Evolutionary conservation across 2,329 filamentous ascomycete genomes (phyloP).

Genomic region (Dendrostoma leiphaemia): DNA sequence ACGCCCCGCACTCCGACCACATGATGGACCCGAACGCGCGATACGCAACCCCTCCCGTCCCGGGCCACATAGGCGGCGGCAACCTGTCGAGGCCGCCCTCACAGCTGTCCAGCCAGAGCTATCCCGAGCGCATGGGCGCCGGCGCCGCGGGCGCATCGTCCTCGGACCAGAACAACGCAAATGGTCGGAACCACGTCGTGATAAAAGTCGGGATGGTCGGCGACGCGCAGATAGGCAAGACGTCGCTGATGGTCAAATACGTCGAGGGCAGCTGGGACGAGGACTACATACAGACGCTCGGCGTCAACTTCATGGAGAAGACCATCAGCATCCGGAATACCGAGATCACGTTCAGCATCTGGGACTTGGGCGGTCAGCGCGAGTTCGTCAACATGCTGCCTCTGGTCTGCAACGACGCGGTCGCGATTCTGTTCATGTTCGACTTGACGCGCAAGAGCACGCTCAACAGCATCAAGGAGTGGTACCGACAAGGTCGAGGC

Average conservation of each 20-base stretch:
- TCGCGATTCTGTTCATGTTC: slow-evolving; percentile 99
- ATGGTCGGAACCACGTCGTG: slow-evolving; percentile 71
- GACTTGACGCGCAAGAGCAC: slow-evolving; percentile 97
- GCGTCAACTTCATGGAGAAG: slow-evolving; percentile 99
- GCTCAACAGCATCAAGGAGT: slow-evolving; percentile 98
- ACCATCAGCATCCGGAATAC: slow-evolving; percentile 99
- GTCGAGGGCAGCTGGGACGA: slow-evolving; percentile 99
- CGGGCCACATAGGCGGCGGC: slow-evolving; percentile 29
- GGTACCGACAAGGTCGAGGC: slow-evolving; percentile 94
- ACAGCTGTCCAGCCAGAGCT: slow-evolving; percentile 45
- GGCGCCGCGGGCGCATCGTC: slow-evolving; percentile 25
- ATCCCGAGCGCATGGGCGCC: slow-evolving; percentile 44
- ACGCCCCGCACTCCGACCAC: slow-evolving; percentile 28
- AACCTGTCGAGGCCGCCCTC: slow-evolving; percentile 55
- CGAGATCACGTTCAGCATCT: slow-evolving; percentile 99
- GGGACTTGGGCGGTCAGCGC: slow-evolving; percentile 95
- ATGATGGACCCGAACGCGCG: slow-evolving; percentile 40
- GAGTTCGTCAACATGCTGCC: slow-evolving; percentile 99
- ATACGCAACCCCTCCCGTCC: slow-evolving; percentile 47
- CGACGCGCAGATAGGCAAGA: slow-evolving; percentile 98
- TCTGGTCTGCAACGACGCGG: slow-evolving; percentile 98
- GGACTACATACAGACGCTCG: slow-evolving; percentile 97
- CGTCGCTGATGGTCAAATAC: slow-evolving; percentile 98
- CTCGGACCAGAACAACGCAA: slow-evolving; percentile 33
- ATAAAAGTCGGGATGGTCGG: slow-evolving; percentile 99